These are phyloP conservation scores for Boletus rex-veris DNA, from an alignment of 768 basidiomycete species.

Conservation along the genomic window DNA sequence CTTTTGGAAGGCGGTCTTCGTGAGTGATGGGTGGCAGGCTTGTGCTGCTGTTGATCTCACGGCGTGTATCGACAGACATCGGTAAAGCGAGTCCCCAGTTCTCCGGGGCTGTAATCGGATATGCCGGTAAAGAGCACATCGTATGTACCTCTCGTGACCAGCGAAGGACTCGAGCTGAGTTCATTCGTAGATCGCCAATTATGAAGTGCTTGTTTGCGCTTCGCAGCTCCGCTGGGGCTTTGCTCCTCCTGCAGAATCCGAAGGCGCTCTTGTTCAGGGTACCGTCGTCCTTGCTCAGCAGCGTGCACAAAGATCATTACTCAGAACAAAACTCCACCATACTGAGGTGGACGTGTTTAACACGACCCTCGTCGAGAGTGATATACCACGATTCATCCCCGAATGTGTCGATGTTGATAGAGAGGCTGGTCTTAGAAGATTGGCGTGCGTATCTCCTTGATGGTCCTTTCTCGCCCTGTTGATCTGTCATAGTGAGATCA, in stretches of 20 bases:
- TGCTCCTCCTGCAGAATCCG: constrained; percentile 5
- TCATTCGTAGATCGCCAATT: constrained; percentile 25
- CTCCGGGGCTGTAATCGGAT: constrained; percentile 31
- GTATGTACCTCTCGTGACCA: constrained; percentile 15
- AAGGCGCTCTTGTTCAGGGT: constrained; percentile 20
- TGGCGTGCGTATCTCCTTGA: constrained; percentile 25
- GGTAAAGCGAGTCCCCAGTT: constrained; percentile 34
- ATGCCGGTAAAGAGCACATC: constrained; percentile 33
- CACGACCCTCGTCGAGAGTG: constrained; percentile 24
- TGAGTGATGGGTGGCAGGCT: constrained; percentile 8
- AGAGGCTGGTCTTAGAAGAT: constrained; percentile 19
- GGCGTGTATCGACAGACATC: constrained; percentile 23
- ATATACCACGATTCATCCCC: constrained; percentile 28
- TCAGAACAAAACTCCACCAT: background rate
- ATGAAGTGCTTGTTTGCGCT: constrained; percentile 36
- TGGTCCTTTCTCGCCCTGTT: background rate
- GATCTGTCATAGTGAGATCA: constrained; percentile 32
- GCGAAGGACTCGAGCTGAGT: background rate
- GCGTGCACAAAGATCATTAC: background rate
- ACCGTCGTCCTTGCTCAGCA: constrained; percentile 32
- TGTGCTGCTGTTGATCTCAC: background rate
- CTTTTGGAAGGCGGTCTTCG: constrained; percentile 31
- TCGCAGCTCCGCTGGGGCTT: constrained; percentile 34
- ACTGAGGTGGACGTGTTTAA: constrained; percentile 22
- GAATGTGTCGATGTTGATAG: constrained; percentile 10